A percentile compares a stretch with the other conserved stretches of the same genome.
Conservation (phyloP, 495 filamentous ascomycete species). For the Aspergillus panamensis region DNA sequence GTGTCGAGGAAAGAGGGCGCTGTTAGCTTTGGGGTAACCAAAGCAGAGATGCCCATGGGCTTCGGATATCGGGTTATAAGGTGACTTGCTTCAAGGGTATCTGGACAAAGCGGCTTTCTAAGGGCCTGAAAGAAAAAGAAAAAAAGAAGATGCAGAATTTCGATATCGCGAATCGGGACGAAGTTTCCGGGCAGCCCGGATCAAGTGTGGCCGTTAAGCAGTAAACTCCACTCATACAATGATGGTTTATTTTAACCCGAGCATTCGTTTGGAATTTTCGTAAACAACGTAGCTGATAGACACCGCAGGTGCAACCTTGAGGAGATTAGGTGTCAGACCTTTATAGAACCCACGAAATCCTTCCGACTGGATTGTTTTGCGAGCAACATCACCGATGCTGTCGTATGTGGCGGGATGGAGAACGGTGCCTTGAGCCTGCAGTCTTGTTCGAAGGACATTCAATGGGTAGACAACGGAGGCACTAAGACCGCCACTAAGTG, state of each 20-base stretch:
- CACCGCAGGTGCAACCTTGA: constrained; percentile 95
- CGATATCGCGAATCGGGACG: not conserved
- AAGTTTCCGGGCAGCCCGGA: not conserved
- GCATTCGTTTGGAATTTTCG: constrained; percentile 82
- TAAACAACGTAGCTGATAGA: constrained; percentile 98
- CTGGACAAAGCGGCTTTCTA: constrained; percentile 23
- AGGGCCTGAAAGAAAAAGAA: constrained; percentile 15
- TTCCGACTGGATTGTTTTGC: constrained; percentile 76
- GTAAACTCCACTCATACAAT: not conserved
- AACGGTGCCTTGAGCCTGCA: constrained; percentile 92
- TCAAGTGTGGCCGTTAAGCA: not conserved
- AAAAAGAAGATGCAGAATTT: constrained; percentile 1
- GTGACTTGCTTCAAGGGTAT: constrained; percentile 29
- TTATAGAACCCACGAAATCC: constrained; percentile 88
- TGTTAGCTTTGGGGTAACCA: not conserved
- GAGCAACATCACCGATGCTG: constrained; percentile 80
- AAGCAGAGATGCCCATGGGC: not conserved
- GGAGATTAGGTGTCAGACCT: constrained; percentile 88
- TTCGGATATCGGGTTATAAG: not conserved
- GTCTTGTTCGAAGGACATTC: constrained; percentile 87
- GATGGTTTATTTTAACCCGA: constrained; percentile 59
- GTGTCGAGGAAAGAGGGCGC: not conserved
- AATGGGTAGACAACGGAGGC: constrained; percentile 93
- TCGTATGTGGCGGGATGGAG: constrained; percentile 89
- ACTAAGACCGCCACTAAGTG: constrained; percentile 84